phyloP scores from a whole-genome alignment of 2,329 filamentous ascomycete species.

The Corynespora cassiicola region DNA sequence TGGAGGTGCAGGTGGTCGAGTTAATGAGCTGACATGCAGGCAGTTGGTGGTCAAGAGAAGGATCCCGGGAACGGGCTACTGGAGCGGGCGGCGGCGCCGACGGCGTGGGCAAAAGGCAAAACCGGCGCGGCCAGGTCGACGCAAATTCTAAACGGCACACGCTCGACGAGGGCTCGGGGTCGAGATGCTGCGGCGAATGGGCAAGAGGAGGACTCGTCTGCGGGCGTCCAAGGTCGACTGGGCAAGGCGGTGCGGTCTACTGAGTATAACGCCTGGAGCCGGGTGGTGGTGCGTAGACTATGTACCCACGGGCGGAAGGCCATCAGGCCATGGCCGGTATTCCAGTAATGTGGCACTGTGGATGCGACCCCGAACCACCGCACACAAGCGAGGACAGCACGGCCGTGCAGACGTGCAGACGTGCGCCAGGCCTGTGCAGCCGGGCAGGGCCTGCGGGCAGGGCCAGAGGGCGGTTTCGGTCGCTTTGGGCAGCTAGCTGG shows the following conservation, averaged over 20 bases:
- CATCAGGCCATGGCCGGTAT: slow-evolving; percentile 24
- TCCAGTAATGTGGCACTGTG: slow-evolving; percentile 35
- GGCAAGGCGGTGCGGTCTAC: slow-evolving; percentile 14
- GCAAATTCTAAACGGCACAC: background rate
- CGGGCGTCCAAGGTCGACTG: slow-evolving; percentile 7
- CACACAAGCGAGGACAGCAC: slow-evolving; percentile 29
- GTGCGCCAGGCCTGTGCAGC: background rate
- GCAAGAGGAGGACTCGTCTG: slow-evolving; percentile 1
- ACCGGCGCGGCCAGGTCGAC: background rate
- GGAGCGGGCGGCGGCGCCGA: slow-evolving; percentile 35
- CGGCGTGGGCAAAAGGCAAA: slow-evolving; percentile 21
- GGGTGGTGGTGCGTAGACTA: slow-evolving; percentile 22
- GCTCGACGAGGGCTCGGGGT: background rate
- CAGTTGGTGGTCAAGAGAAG: slow-evolving; percentile 19
- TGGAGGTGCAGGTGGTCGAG: slow-evolving; percentile 8
- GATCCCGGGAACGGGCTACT: slow-evolving; percentile 29
- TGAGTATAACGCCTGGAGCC: slow-evolving; percentile 8
- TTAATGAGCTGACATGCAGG: slow-evolving; percentile 31
- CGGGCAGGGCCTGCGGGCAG: slow-evolving; percentile 2
- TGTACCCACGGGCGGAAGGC: slow-evolving; percentile 26
- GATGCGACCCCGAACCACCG: slow-evolving; percentile 32
- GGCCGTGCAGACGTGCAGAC: slow-evolving; percentile 14
- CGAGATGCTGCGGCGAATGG: background rate
- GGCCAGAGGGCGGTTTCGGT: too few species aligned
- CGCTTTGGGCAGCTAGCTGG: too few species aligned